Percentiles rank a stretch among this genome's conserved stretches.
phyloP scores from a whole-genome alignment of 768 basidiomycete species.

The Hemileccinum impolitum region DNA sequence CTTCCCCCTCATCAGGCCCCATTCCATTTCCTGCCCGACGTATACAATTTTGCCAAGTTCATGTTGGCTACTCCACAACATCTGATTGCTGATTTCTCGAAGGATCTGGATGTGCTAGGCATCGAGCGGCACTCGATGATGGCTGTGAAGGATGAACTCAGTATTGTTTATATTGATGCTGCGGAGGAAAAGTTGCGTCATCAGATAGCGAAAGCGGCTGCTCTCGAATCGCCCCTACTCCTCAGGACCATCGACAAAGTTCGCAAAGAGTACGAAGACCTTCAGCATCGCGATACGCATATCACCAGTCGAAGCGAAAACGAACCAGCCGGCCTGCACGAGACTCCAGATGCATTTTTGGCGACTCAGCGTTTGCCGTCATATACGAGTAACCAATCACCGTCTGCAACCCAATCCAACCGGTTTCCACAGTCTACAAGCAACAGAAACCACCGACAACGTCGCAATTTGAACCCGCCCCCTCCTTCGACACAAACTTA shows the following conservation, averaged over 20 bases:
- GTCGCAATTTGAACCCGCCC: slow-evolving; percentile 81
- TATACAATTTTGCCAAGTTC: slow-evolving; percentile 84
- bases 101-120: slow-evolving; percentile 69
- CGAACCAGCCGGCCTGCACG: slow-evolving; percentile 21
- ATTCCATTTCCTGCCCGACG: slow-evolving; percentile 94
- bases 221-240: slow-evolving; percentile 69
- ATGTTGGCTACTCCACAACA: slow-evolving; percentile 94
- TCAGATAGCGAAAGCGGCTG: slow-evolving; percentile 76
- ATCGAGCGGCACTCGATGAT: slow-evolving; percentile 63
- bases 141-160: slow-evolving; percentile 72
- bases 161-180: slow-evolving; percentile 73
- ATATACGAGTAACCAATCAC: slow-evolving; percentile 8
- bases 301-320: slow-evolving; percentile 18
- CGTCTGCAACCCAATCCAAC: background rate
- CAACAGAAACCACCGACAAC: slow-evolving; percentile 52
- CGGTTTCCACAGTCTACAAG: slow-evolving; percentile 7
- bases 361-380: slow-evolving; percentile 35
- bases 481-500: slow-evolving; percentile 88
- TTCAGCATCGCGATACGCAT: slow-evolving; percentile 39
- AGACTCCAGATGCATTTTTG: slow-evolving; percentile 61
- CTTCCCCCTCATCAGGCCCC: slow-evolving; percentile 90
- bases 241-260: slow-evolving; percentile 62
- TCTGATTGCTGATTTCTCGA: slow-evolving; percentile 68
- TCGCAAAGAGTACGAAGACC: slow-evolving; percentile 51
- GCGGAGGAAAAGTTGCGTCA: slow-evolving; percentile 73